Conservation (phyloP, 192 early-diverging fungal genomes). For the Spizellomyces sp. region DNA sequence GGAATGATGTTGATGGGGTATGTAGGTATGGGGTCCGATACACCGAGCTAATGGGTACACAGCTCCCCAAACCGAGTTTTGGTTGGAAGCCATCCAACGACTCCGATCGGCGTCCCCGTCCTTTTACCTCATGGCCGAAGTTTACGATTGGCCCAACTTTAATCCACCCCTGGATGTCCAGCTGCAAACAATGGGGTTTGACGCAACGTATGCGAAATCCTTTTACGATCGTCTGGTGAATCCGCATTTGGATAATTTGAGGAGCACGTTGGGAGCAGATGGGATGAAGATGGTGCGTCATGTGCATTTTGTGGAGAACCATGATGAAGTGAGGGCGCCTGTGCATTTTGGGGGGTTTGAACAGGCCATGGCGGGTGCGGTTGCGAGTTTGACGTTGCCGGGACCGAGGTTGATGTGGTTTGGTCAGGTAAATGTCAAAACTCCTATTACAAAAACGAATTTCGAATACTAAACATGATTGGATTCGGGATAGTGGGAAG, state of each 20-base stretch:
- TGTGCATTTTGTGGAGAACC: conserved; percentile 9
- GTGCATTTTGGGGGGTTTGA: not conserved
- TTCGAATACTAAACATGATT: not conserved
- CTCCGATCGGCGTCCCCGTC: not conserved
- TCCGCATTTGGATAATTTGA: conserved; percentile 8
- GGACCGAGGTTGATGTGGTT: conserved; percentile 6
- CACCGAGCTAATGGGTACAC: conserved; percentile 4
- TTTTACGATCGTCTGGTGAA: conserved; percentile 4
- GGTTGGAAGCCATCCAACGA: not conserved
- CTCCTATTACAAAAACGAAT: not conserved
- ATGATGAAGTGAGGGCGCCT: conserved; percentile 1
- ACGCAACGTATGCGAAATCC: not conserved
- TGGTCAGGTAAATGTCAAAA: not conserved
- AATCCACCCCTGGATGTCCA: not conserved
- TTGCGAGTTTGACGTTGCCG: conserved; percentile 3
- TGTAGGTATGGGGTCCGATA: not conserved
- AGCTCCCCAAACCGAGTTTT: conserved; percentile 3
- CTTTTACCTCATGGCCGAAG: conserved; percentile 11
- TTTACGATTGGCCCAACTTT: conserved; percentile 8
- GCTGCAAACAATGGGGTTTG: conserved; percentile 1
- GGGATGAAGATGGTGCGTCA: not conserved
- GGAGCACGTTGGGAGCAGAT: not conserved
- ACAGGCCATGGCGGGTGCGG: not conserved
- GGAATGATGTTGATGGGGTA: not conserved
- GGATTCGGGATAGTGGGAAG: not conserved